Percentiles rank a stretch among this genome's conserved stretches.
Evolutionary conservation across 2,329 filamentous ascomycete species (phyloP).

Genomic region (Trichophyton simii): DNA sequence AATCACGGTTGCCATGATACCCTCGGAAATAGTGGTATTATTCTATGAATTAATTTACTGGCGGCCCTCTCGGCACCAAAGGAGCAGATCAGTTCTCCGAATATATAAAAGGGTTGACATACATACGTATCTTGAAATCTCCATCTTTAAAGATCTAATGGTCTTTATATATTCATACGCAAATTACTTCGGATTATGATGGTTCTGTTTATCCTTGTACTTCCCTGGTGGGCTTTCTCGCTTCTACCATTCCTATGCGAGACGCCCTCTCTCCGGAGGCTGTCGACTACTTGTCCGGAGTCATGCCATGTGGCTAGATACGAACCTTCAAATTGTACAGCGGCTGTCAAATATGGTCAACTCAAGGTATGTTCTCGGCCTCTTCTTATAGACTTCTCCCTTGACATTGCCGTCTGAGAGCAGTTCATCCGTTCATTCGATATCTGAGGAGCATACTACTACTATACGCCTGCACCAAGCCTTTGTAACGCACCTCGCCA

Average conservation of each 20-base stretch:
- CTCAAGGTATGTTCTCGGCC: neutral
- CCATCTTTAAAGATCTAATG: too few species aligned
- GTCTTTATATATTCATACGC: too few species aligned
- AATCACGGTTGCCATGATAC: too few species aligned
- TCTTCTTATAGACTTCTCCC: neutral
- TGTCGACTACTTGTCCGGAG: neutral
- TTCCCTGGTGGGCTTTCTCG: neutral
- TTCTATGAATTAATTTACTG: too few species aligned
- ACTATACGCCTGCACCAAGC: neutral
- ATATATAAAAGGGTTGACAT: too few species aligned
- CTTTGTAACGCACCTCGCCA: neutral
- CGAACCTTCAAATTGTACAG: neutral
- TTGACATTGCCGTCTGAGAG: neutral
- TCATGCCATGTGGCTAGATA: neutral
- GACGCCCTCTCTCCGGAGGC: neutral
- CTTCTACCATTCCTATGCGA: neutral
- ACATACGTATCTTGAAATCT: too few species aligned
- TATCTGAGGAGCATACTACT: neutral
- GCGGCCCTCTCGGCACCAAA: too few species aligned
- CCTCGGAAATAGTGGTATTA: too few species aligned
- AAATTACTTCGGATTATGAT: neutral
- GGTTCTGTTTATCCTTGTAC: neutral
- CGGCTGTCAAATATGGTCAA: neutral
- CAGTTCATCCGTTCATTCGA: neutral
- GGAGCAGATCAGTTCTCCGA: too few species aligned